Conservation (phyloP, 768 basidiomycete species). For the Dictyophora rubrovolvata region DNA sequence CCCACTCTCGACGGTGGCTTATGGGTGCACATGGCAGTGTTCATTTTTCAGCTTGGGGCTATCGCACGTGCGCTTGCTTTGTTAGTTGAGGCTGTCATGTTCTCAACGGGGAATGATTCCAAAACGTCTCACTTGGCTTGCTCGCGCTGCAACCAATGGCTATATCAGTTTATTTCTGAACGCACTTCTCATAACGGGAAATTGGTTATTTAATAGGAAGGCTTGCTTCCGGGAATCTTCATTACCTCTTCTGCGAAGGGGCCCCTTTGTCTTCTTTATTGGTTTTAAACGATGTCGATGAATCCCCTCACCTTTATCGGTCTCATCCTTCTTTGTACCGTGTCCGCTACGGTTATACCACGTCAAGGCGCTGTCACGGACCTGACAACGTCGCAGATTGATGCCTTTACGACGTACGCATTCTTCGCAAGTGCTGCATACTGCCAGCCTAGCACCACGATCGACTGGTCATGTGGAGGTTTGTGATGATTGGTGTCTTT, state of each 20-base stretch:
- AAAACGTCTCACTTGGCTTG: neutral
- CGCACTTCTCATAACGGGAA: neutral
- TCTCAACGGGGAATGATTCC: neutral
- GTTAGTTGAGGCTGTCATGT: too few relatives aligned
- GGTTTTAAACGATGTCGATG: too few relatives aligned
- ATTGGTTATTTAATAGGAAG: neutral
- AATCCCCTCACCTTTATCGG: too few relatives aligned
- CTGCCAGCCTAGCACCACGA: slow-evolving; percentile 32
- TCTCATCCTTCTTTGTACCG: neutral
- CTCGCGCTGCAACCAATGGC: neutral
- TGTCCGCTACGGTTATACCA: neutral
- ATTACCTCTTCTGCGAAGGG: too few relatives aligned
- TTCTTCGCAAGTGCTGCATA: slow-evolving; percentile 42
- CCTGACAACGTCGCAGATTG: slow-evolving; percentile 26
- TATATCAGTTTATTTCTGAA: neutral
- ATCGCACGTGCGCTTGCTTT: too few relatives aligned
- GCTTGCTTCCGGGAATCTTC: too few relatives aligned
- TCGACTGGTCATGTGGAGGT: slow-evolving; percentile 49
- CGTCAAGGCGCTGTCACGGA: slow-evolving; percentile 6
- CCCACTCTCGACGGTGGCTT: too few relatives aligned
- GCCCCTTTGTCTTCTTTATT: too few relatives aligned
- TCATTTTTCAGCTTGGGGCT: too few relatives aligned
- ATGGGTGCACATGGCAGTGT: too few relatives aligned
- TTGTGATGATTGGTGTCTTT: neutral
- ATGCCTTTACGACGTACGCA: slow-evolving; percentile 36